Base-by-base conservation (phyloP, 2,329 filamentous ascomycete species). In the Talaromyces funiculosus region DNA sequence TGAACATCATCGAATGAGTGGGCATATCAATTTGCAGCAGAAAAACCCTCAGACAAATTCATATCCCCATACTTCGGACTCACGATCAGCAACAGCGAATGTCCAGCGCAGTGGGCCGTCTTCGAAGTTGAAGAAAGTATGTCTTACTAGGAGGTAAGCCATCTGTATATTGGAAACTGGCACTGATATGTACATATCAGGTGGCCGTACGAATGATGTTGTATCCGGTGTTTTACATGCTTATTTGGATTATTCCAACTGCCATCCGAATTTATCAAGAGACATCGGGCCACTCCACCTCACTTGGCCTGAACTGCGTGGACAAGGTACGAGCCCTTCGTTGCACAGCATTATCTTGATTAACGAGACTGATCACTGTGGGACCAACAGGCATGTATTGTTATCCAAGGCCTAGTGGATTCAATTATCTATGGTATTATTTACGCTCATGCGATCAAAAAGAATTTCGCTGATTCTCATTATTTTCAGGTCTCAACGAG, bases 131-230 rank as follows among this genome's bases (percentile, higher is more conserved):
- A 58, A 51, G 24, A 58, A 51, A 43, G 56, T 58, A 20, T 4
- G 56, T 51, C 18, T 9, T 38, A 16, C 14, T 14, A 16, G 14
- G 29, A 33, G 14, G 14, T 14, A 2, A 12, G 20, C 1, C 2
- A 43, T 10, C 2, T 43, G 16, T 14, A 2, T 0, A 10, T 24
- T 43, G 1, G 2, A 16, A 43, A 2, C 20, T 18, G 2, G 20
- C 12, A 8, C 38, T 56, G 9, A 42, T 1, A 1, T 10, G n/a
- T 8, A 14, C 10, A 8, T 9, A 14, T 29, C 9, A 58, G 56
- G 43, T 58, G 29, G 42, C 56, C 16, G 14, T 58, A 49, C 42
- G 56, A 29, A 58, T 58, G 56, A 58, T 58, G 56, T 51, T 58
- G 56, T 58, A 58, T 38, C 56, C 56, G 5, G 24, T 58, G 10